Conservation (phyloP, 2,329 filamentous ascomycete genomes). For the Onygena corvina region DNA sequence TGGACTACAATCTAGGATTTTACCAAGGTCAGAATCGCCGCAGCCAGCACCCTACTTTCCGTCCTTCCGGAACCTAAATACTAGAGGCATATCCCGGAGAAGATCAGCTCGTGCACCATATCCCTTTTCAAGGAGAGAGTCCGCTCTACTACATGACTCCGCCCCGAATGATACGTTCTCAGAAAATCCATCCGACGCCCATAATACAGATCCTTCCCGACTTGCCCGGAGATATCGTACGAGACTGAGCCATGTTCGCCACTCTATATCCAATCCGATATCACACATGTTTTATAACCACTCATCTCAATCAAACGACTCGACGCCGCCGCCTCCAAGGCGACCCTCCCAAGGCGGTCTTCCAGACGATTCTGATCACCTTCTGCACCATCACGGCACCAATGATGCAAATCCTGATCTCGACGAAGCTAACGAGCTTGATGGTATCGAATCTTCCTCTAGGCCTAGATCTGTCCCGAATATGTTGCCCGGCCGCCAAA, state of each 20-base stretch:
- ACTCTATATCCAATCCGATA: slow-evolving; percentile 34
- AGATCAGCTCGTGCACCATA: slow-evolving; percentile 31
- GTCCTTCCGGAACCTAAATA: slow-evolving; percentile 30
- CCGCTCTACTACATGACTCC: slow-evolving; percentile 23
- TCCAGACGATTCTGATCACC: slow-evolving; percentile 24
- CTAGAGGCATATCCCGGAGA: slow-evolving; percentile 31
- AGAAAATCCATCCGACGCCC: slow-evolving; percentile 20
- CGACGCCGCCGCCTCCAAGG: slow-evolving; percentile 20
- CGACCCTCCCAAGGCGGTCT: slow-evolving; percentile 23
- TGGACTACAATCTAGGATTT: slow-evolving; percentile 30
- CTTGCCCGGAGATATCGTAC: slow-evolving; percentile 31
- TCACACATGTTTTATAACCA: slow-evolving; percentile 35
- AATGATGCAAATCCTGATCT: slow-evolving; percentile 34
- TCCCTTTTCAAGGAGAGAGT: slow-evolving; percentile 28
- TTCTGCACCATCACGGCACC: slow-evolving; percentile 27
- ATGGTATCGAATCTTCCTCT: slow-evolving; percentile 32
- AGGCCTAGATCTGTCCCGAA: slow-evolving; percentile 14
- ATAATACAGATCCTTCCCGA: slow-evolving; percentile 22
- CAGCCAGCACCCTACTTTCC: slow-evolving; percentile 29
- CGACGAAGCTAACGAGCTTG: slow-evolving; percentile 31
- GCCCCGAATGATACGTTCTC: slow-evolving; percentile 21
- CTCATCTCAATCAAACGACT: slow-evolving; percentile 17
- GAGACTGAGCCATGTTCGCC: slow-evolving; percentile 32
- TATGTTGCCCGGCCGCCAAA: neutral
- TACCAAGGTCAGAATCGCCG: slow-evolving; percentile 25